A percentile compares a stretch with the other conserved stretches of the same genome.
Conservation (phyloP, 306 rosid species). For the Ormosia semicastrata region DNA sequence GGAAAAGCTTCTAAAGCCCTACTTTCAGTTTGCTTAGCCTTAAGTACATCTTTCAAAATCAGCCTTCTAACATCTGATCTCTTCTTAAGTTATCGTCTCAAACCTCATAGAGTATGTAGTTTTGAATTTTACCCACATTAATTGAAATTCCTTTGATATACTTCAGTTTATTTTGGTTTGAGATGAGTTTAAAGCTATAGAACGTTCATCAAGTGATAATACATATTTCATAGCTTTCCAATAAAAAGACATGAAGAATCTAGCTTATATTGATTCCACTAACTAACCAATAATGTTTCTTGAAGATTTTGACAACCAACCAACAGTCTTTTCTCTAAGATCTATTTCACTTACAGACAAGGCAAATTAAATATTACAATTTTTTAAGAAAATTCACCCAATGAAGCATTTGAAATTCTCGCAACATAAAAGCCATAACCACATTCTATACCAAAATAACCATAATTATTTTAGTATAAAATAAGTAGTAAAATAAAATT, state of each 20-base stretch:
- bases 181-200: not conserved
- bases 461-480: not conserved
- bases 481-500: not conserved
- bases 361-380: not conserved
- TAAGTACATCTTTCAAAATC: not conserved
- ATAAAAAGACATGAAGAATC: not conserved
- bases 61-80: not conserved
- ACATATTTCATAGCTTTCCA: slow-evolving; percentile 1
- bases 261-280: slow-evolving; percentile 6
- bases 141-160: not conserved
- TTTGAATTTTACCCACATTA: not conserved
- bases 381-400: not conserved
- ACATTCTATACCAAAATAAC: not conserved
- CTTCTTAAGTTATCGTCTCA: not conserved
- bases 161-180: not conserved
- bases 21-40: not conserved
- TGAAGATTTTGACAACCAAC: not conserved
- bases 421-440: not conserved
- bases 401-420: not conserved
- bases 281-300: not conserved
- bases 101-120: not conserved
- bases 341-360: not conserved
- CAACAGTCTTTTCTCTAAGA: not conserved
- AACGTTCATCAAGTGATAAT: not conserved
- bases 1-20: not conserved